These are phyloP conservation scores for Amauroascus verrucosus DNA, from an alignment of 2,329 filamentous ascomycete genomes.

Conservation along the genomic window DNA sequence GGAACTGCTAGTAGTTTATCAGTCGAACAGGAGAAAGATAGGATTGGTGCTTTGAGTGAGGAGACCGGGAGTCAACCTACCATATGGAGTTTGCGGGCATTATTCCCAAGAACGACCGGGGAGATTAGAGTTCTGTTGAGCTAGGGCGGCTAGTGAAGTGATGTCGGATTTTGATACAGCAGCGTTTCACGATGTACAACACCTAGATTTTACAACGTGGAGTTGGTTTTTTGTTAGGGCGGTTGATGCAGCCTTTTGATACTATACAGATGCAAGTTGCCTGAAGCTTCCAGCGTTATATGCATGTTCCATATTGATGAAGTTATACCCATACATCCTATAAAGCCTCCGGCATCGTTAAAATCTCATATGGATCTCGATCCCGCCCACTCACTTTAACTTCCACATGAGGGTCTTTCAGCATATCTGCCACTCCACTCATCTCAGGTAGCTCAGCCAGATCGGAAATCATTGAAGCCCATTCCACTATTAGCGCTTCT, in stretches of 20 bases:
- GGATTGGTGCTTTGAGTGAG: slow-evolving; percentile 25
- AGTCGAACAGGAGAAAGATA: slow-evolving; percentile 15
- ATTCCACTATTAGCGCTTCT: slow-evolving; percentile 47
- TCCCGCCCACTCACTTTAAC: slow-evolving; percentile 71
- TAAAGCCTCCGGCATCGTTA: slow-evolving; percentile 25
- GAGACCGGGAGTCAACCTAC: slow-evolving; percentile 19
- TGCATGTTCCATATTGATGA: too few relatives aligned
- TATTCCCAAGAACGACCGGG: slow-evolving; percentile 54
- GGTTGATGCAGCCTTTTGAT: too few relatives aligned
- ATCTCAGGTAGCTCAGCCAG: slow-evolving; percentile 26
- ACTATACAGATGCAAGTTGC: too few relatives aligned
- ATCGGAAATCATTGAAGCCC: slow-evolving; percentile 40
- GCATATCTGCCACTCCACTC: slow-evolving; percentile 38
- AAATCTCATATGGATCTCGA: slow-evolving; percentile 77
- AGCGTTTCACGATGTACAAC: neutral
- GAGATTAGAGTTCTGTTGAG: slow-evolving; percentile 56
- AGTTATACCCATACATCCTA: neutral
- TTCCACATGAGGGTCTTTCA: slow-evolving; percentile 45
- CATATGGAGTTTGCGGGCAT: slow-evolving; percentile 39
- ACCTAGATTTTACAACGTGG: neutral
- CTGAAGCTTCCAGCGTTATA: too few relatives aligned
- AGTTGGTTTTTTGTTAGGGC: too few relatives aligned
- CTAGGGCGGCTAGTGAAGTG: too few relatives aligned
- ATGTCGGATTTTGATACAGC: neutral
- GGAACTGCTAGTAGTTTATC: slow-evolving; percentile 23